Conservation (phyloP, 2,329 filamentous ascomycete species). For the Pestalotiopsis sp. region DNA sequence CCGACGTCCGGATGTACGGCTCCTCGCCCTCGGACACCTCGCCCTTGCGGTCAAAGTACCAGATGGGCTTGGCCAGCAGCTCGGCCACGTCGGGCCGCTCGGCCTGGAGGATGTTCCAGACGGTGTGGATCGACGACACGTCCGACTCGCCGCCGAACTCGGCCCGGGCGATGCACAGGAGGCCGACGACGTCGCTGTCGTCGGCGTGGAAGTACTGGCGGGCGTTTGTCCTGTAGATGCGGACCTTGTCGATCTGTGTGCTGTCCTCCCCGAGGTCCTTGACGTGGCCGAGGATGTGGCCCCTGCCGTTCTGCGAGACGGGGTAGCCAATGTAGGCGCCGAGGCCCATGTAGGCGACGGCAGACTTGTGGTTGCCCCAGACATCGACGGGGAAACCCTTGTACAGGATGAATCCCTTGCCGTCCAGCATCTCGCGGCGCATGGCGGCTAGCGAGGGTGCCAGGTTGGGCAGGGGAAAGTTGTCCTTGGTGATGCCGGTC, state of each 20-base stretch:
- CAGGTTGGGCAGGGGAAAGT: conserved; percentile 63
- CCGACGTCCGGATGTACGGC: conserved; percentile 68
- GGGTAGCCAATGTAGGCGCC: conserved; percentile 86
- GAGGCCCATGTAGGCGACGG: conserved; percentile 88
- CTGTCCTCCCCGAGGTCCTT: conserved; percentile 85
- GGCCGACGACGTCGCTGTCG: conserved; percentile 78
- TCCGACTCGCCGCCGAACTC: conserved; percentile 83
- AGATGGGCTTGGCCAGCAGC: conserved; percentile 73
- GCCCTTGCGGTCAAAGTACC: conserved; percentile 92
- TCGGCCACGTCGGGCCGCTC: conserved; percentile 79
- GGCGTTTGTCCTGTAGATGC: conserved; percentile 88
- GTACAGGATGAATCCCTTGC: conserved; percentile 88
- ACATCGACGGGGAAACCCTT: conserved; percentile 75
- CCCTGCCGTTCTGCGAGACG: conserved; percentile 76
- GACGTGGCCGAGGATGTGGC: conserved; percentile 85
- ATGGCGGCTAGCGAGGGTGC: conserved; percentile 53
- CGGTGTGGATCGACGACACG: conserved; percentile 73
- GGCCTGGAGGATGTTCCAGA: conserved; percentile 77
- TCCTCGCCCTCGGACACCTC: conserved; percentile 75
- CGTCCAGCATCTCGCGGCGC: conserved; percentile 70
- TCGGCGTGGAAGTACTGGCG: conserved; percentile 85
- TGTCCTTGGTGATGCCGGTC: conserved; percentile 60
- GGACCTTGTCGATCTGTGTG: conserved; percentile 78
- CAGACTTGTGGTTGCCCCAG: conserved; percentile 80
- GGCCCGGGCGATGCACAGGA: conserved; percentile 78